Evolutionary conservation across 352 stramenopile species (phyloP), one percentile per base, ranked within the genome.

Genomic region (Pythium aphanidermatum): DNA sequence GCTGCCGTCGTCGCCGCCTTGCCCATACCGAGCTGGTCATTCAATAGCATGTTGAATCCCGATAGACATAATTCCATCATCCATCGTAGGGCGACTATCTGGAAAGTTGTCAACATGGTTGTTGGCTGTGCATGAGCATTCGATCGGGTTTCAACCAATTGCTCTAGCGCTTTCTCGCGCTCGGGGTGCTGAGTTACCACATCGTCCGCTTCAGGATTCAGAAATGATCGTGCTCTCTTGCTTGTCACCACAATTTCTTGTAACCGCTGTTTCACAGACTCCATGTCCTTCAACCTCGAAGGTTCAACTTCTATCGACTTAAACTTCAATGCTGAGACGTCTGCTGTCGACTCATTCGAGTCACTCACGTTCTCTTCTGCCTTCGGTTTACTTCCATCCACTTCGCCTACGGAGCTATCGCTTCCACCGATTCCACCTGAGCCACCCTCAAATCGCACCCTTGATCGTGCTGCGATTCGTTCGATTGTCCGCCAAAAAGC

Each of bases 401-500:
- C 46, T n/a, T n/a, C n/a, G n/a, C n/a, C n/a, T n/a, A n/a, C n/a
- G n/a, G n/a, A n/a, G n/a, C n/a, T n/a, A 17, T 8, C 32, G 13
- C 33, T 31, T 38, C 24, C 13, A 2, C 14, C 17, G 17, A 28
- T 44, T 25, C 27, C 21, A 4, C 37, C 37, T 24, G 23, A 45
- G 26, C 38, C 38, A 4, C 47, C 54, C 52, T 91, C 79, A 40
- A 91, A 83, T 2, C 82, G 68, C 14, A 84, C 73, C 33, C 77
- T 59, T n/a, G 81, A 88, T 4, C 82, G 65, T 11, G 82, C 77
- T 35, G 82, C 82, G 44, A 89, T 89, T 4, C 82, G 69, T 59
- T 94, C 82, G 58, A 94, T 89, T 5, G 80, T 83, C 6, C 80
- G 69, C 82, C 82, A 94, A 46, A 92, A 94, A 1, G 78, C 73